Base-by-base conservation (phyloP, 352 stramenopile species). In the Phytophthora hibernalis region DNA sequence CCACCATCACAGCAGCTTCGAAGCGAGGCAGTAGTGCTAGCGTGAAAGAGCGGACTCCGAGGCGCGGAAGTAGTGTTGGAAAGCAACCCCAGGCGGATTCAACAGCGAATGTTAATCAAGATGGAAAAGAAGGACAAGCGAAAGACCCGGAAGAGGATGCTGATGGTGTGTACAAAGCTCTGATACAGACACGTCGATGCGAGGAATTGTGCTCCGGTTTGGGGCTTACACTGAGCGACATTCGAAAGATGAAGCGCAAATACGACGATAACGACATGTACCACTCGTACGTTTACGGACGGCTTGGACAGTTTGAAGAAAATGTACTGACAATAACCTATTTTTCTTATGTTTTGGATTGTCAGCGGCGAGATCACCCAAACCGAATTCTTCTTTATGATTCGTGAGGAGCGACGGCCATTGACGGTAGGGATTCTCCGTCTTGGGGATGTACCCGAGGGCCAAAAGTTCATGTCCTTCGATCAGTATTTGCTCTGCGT, bases 221-320 rank as follows among this genome's bases (percentile, higher is more conserved):
- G 28, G 78, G 80, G 0, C 74, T 90, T 28, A 83, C 76, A 38
- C 68, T 83, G 49, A 64, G 64, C 10, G 72, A 92, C 49, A 85
- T 90, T 45, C 78, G 83, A 11, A 80, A 76, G 52, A 84, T 92
- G 68, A 92, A 92, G 66, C 79, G 75, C 50, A 88, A 86, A 43
- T 90, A 85, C 42, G 76, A 90, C 50, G 74, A 73, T 30, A 92
- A 90, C 74, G 82, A 90, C 60, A 90, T 92, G 82, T 92, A 86
- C 58, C 76, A 83, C 58, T 86, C 76, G 81, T 91, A 80, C 63
- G 82, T 80, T 28, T 9, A 56, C 5, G 20, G 15, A n/a, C 7
- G 15, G 7, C 15, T 30, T 28, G 42, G 16, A n/a, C 11, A 48
- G 7, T 48, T 48, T 48, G 18, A 3, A 10, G 28, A 28, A 26